Evolutionary conservation across 2,329 filamentous ascomycete species (phyloP).

Genomic region (Paradendryphiella salina): DNA sequence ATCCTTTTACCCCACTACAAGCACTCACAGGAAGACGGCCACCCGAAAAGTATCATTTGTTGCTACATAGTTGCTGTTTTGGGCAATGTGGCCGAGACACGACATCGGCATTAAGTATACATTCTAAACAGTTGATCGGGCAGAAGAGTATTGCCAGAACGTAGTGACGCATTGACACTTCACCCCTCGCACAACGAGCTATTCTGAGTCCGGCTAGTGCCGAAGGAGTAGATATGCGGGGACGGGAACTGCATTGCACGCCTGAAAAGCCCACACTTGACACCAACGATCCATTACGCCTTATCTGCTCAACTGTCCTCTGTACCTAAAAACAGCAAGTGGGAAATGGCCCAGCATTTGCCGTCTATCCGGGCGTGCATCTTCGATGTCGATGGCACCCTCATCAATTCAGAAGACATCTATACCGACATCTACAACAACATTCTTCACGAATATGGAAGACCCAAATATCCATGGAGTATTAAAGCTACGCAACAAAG

Average conservation of each 20-base stretch:
- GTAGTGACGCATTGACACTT: neutral
- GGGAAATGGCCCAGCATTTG: constrained; percentile 5
- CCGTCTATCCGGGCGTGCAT: constrained; percentile 40
- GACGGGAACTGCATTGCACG: neutral
- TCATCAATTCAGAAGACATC: constrained; percentile 45
- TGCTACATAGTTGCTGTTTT: too few species aligned
- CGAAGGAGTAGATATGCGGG: neutral
- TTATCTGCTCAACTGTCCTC: neutral
- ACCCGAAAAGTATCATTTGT: too few species aligned
- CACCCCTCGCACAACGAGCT: neutral
- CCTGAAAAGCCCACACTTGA: neutral
- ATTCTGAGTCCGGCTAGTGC: neutral
- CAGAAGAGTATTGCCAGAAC: too few species aligned
- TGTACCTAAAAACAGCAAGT: neutral
- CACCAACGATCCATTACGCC: neutral
- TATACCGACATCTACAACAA: constrained; percentile 25
- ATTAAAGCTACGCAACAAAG: constrained; percentile 31
- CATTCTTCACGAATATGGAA: constrained; percentile 25
- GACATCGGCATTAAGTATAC: too few species aligned
- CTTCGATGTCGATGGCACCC: constrained; percentile 44
- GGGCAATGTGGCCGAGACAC: too few species aligned
- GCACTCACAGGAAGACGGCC: neutral
- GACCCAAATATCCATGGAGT: constrained; percentile 23
- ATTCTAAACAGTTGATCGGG: too few species aligned
- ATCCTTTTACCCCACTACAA: neutral